A percentile compares a stretch with the other conserved stretches of the same genome.
Evolutionary conservation across 208 protist genomes (phyloP).

Genomic region (Trypanosomatidae sp.): DNA sequence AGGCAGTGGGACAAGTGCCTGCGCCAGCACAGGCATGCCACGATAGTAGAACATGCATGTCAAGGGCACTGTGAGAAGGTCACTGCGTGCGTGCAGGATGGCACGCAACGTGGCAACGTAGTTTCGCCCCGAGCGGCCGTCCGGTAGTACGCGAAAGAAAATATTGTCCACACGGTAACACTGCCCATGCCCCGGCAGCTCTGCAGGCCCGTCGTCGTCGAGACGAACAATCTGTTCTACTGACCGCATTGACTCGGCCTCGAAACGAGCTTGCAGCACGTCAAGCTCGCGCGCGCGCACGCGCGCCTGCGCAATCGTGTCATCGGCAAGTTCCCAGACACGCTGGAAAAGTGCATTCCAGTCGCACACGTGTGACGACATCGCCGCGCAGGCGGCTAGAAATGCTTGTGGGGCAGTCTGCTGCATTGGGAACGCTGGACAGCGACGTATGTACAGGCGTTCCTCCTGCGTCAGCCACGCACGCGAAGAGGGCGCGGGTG

Average conservation of each 20-base stretch:
- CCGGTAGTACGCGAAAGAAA: conserved; percentile 77
- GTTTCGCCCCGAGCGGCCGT: conserved; percentile 71
- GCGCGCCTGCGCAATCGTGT: conserved; percentile 34
- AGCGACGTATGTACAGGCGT: conserved; percentile 40
- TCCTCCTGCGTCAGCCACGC: no score
- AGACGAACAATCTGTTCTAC: conserved; percentile 70
- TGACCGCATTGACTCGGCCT: conserved; percentile 20
- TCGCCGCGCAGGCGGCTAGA: conserved; percentile 41
- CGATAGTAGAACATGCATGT: conserved; percentile 76
- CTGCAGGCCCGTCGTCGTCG: conserved; percentile 54
- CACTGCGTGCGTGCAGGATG: conserved; percentile 53
- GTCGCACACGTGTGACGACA: conserved; percentile 27
- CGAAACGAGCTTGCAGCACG: conserved; percentile 42
- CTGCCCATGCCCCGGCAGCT: conserved; percentile 64
- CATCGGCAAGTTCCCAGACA: conserved; percentile 63
- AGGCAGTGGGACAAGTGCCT: conserved; percentile 75
- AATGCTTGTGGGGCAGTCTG: conserved; percentile 60
- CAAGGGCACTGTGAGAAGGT: conserved; percentile 63
- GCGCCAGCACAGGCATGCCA: conserved; percentile 77
- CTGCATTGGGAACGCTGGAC: conserved; percentile 61
- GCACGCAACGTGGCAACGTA: conserved; percentile 68
- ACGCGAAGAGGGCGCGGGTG: no score
- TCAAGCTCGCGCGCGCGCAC: conserved; percentile 20
- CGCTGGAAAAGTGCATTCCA: conserved; percentile 84
- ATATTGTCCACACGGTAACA: conserved; percentile 78